Base-by-base conservation (phyloP, 2,329 filamentous ascomycete species). In the Fusarium setosum region DNA sequence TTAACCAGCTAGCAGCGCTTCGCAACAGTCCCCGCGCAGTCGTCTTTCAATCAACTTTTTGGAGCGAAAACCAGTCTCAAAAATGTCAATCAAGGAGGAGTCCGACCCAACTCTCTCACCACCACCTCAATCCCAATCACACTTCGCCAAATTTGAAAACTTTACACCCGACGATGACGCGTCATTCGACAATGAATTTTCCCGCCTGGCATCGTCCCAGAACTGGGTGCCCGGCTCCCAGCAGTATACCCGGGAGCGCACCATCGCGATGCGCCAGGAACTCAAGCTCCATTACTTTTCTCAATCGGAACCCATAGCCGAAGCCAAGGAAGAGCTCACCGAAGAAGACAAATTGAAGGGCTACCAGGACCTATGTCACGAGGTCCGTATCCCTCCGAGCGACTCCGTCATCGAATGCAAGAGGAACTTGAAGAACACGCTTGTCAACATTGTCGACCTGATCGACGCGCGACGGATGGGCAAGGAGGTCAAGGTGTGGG, bases 391-490 rank as follows among this genome's bases (percentile, higher is more conserved):
- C 17, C 42, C 57, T 5, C 42, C 45, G 8, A 37, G 55, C 32
- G 44, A 63, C 35, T 62, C 66, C 9, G 32, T 67, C 1, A 21
- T 20, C 1, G 61, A 72, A 15, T 75, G 72, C 63, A 72, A 70
- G 49, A 49, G 40, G 15, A 5, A 45, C 1, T 45, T 75, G 23
- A 73, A 71, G 63, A 70, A 32, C n/a, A 72, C 60, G 41, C 65
- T 73, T 1, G 72, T 76, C 59, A 76, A 76, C 32, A 76, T 76
- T 44, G 59, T 76, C 1, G 73, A 77, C 47, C 63, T 76, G 26
- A 75, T 77, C 31, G 71, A 77, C 34, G 61, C 73, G 20, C 66
- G 69, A 26, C 69, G 72, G 24, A 74, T 64, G n/a, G 12, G 34
- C 21, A 66, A 58, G 32, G 51, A 58, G 29, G 69, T 74, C 23